These are phyloP conservation scores for Stentor roeselii DNA, from an alignment of 73 alveolate genomes.

Conservation along the genomic window DNA sequence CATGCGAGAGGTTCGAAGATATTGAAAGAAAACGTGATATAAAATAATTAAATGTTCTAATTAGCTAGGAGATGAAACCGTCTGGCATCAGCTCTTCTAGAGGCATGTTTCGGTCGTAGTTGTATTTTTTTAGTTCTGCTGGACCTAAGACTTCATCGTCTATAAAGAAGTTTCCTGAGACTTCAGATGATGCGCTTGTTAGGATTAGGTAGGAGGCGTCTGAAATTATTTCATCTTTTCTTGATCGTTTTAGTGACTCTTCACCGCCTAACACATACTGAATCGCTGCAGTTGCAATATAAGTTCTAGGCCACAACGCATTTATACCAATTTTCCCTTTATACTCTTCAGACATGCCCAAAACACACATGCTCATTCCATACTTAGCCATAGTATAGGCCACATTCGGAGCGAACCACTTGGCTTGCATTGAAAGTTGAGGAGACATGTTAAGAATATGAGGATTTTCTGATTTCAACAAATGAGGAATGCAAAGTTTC, in stretches of 20 bases:
- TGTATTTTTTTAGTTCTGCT: not conserved
- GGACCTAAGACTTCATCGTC: slow-evolving; percentile 18
- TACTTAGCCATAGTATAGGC: slow-evolving; percentile 73
- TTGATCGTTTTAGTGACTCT: slow-evolving; percentile 45
- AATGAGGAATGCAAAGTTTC: slow-evolving; percentile 69
- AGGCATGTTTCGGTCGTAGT: not conserved
- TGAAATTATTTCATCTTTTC: slow-evolving; percentile 70
- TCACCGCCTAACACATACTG: slow-evolving; percentile 78
- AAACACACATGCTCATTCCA: slow-evolving; percentile 69
- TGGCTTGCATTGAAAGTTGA: slow-evolving; percentile 55
- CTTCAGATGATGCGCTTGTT: slow-evolving; percentile 55
- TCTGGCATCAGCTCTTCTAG: slow-evolving; percentile 11
- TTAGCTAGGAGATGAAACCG: no score
- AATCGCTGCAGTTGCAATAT: slow-evolving; percentile 85
- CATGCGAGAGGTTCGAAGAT: no score
- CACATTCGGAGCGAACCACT: slow-evolving; percentile 67
- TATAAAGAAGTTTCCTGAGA: slow-evolving; percentile 71
- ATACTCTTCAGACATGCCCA: slow-evolving; percentile 77
- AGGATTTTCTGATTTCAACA: slow-evolving; percentile 64
- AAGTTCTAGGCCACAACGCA: slow-evolving; percentile 82
- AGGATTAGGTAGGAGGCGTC: slow-evolving; percentile 76
- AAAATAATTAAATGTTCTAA: no score
- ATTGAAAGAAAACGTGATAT: no score
- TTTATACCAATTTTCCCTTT: slow-evolving; percentile 57
- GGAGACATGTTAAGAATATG: slow-evolving; percentile 77